Evolutionary conservation across 2,329 filamentous ascomycete genomes (phyloP), one percentile per base, ranked within the genome.

Genomic region (Fusarium sp.): DNA sequence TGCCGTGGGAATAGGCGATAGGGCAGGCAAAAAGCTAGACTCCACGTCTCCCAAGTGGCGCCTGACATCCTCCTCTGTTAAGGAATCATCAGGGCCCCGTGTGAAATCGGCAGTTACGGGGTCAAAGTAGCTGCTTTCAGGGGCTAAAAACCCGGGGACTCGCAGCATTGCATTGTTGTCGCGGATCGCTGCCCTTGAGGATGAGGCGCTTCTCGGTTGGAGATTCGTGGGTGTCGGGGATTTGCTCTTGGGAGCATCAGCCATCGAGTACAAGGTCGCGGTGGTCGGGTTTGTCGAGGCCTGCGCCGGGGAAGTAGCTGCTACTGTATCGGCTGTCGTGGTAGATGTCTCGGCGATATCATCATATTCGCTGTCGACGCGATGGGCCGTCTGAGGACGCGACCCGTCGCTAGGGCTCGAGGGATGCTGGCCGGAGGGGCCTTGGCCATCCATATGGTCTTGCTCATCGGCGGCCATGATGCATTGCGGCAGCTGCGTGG

Each of bases 21-120:
- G 79, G 7, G 87, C 85, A 2, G 89, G 87, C 64, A 91, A 79
- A 77, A 92, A 92, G 82, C 90, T 92, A 37, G 90, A 92, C 78
- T 93, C 91, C 71, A 92, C 86, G 76, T 92, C 90, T 75, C 88
- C 86, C 22, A 92, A 80, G 77, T 92, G 89, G 64, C 87, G 86
- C 70, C 86, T 84, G 22, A 91, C 85, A 50, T 85, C 85, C 56
- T 87, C 85, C 73, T 90, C 88, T 50, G 86, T 86, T 47, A 89
- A 79, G 5, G 87, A 88, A 64, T 90, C 87, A 63, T 86, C 82
- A 11, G 76, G 69, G 18, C 60, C 74, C 16, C 73, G 71, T 31
- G 79, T 83, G 24, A 80, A 73, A 59, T 85, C 83, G 63, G 83
- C 77, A 27, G 81, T 80, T 7, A 80, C 80, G 31, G 82, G 80